A percentile compares a stretch with the other conserved stretches of the same genome.
Evolutionary conservation across 495 filamentous ascomycete species (phyloP).

Genomic region (Penicillium dipodomyicola): DNA sequence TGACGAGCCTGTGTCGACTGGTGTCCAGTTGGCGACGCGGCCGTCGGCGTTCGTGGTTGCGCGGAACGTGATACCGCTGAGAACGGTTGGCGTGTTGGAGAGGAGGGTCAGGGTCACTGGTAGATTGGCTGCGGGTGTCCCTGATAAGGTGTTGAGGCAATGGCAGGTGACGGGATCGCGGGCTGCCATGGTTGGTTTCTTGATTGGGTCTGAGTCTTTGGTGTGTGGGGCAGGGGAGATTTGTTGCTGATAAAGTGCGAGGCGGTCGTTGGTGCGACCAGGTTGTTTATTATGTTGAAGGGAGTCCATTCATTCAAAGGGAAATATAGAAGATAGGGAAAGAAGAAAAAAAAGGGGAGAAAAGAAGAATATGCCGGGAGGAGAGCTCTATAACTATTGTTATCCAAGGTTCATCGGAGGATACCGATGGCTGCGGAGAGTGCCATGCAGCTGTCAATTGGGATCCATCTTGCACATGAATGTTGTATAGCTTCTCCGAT

Average conservation of each 20-base stretch:
- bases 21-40: constrained; percentile 74
- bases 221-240: constrained; percentile 22
- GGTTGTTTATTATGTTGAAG: constrained; percentile 19
- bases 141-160: constrained; percentile 66
- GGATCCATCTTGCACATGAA: background rate
- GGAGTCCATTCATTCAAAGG: constrained; percentile 32
- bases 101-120: constrained; percentile 55
- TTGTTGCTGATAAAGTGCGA: constrained; percentile 41
- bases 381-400: constrained; percentile 17
- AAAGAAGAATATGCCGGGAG: constrained; percentile 1
- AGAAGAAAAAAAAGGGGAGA: background rate
- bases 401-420: constrained; percentile 37
- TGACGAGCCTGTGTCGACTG: constrained; percentile 44
- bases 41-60: constrained; percentile 82
- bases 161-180: constrained; percentile 80
- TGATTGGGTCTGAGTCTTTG: constrained; percentile 22
- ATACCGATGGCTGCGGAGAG: constrained; percentile 44
- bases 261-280: constrained; percentile 36
- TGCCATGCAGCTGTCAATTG: constrained; percentile 25
- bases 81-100: constrained; percentile 27
- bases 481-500: background rate
- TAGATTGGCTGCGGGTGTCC: constrained; percentile 59
- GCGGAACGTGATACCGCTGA: constrained; percentile 50
- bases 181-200: constrained; percentile 25
- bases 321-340: constrained; percentile 1